Percentiles rank a stretch among this genome's conserved stretches.
Conservation (phyloP, 768 basidiomycete genomes). For the Krasilnikovozyma curviuscula region DNA sequence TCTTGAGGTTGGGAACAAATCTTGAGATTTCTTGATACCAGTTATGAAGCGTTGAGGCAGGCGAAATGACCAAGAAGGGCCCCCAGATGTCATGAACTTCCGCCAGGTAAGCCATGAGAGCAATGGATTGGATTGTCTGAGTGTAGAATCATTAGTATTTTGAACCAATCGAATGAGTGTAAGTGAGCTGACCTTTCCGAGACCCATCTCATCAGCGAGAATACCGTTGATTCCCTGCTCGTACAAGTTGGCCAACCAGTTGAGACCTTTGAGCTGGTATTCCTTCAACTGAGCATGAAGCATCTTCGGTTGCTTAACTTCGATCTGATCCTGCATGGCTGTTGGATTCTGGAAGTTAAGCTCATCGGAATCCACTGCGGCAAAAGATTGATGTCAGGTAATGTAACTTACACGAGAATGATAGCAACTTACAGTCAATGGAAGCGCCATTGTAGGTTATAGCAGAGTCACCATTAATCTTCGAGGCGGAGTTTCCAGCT, state of each 20-base stretch:
- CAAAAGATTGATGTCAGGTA: neutral
- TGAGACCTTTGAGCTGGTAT: conserved; percentile 92
- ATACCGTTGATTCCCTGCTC: conserved; percentile 99
- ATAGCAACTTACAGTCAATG: conserved; percentile 2
- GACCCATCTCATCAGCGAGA: conserved; percentile 96
- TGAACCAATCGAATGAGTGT: neutral
- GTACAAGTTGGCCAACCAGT: conserved; percentile 92
- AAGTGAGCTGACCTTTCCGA: conserved; percentile 23
- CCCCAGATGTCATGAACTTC: conserved; percentile 99
- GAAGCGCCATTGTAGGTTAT: too few species aligned
- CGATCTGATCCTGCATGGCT: conserved; percentile 60
- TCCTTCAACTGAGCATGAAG: conserved; percentile 92
- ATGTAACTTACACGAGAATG: neutral
- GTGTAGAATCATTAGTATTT: neutral
- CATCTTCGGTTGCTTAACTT: conserved; percentile 83
- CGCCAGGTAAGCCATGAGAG: conserved; percentile 81
- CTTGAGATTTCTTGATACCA: conserved; percentile 98
- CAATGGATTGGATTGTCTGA: conserved; percentile 86
- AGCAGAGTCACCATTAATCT: neutral
- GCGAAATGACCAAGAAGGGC: conserved; percentile 93
- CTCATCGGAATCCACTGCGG: conserved; percentile 76
- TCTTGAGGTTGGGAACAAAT: conserved; percentile 83
- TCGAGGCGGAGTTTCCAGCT: conserved; percentile 27
- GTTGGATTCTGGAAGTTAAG: conserved; percentile 99
- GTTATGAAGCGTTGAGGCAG: conserved; percentile 90